These are phyloP conservation scores for Puccinia novopanici DNA, from an alignment of 1,284 basidiomycete genomes.

Conservation along the genomic window DNA sequence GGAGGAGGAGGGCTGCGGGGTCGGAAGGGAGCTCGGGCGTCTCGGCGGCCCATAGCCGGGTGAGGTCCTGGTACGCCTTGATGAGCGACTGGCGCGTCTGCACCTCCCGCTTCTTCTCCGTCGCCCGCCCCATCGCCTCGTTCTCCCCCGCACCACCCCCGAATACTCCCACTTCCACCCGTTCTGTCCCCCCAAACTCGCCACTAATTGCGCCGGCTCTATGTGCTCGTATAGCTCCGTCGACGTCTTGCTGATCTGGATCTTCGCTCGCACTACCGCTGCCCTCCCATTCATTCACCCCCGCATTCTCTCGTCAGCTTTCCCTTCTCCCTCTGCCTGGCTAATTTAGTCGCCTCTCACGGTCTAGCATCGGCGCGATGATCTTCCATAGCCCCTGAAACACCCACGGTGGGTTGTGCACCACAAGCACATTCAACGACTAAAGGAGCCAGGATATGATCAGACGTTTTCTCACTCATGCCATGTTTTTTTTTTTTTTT, in stretches of 20 bases:
- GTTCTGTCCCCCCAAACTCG: constrained; percentile 29
- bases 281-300: background rate
- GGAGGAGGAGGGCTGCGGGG: background rate
- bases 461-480: background rate
- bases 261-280: constrained; percentile 45
- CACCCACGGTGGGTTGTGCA: constrained; percentile 49
- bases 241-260: constrained; percentile 40
- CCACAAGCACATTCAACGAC: constrained; percentile 47
- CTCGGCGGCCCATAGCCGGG: constrained; percentile 37
- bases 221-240: constrained; percentile 42
- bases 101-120: background rate
- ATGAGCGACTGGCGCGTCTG: constrained; percentile 19
- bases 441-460: background rate
- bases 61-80: background rate
- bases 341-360: too few relatives aligned
- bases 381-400: constrained; percentile 50
- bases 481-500: background rate
- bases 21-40: background rate
- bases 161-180: constrained; percentile 40
- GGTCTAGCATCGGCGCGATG: constrained; percentile 48
- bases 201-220: constrained; percentile 21
- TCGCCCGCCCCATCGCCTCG: constrained; percentile 8
- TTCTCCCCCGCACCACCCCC: constrained; percentile 24
- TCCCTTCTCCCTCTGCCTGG: too few relatives aligned
- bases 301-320: too few relatives aligned